These are phyloP conservation scores for Plasmopara halstedii DNA, from an alignment of 352 stramenopile genomes.

Conservation along the genomic window DNA sequence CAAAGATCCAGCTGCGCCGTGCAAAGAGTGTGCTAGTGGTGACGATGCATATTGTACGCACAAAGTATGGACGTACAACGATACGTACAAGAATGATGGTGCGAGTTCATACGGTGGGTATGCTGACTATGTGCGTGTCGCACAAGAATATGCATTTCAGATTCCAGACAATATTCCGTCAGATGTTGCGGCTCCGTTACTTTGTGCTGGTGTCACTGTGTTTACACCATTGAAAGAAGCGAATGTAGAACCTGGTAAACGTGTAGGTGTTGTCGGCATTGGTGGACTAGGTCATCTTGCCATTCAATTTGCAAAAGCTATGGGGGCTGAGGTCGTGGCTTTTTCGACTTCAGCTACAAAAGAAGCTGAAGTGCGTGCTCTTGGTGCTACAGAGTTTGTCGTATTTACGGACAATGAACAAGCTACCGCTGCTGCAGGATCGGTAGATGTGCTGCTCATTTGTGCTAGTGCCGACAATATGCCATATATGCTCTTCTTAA, in stretches of 20 bases:
- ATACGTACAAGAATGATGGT: slow-evolving; percentile 31
- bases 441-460: slow-evolving; percentile 66
- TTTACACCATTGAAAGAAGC: slow-evolving; percentile 33
- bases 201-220: slow-evolving; percentile 13
- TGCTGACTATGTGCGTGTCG: slow-evolving; percentile 53
- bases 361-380: slow-evolving; percentile 32
- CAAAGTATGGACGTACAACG: slow-evolving; percentile 43
- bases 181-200: slow-evolving; percentile 8
- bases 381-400: slow-evolving; percentile 65
- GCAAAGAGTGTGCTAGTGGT: slow-evolving; percentile 43
- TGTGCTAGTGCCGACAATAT: slow-evolving; percentile 55
- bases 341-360: slow-evolving; percentile 66
- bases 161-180: slow-evolving; percentile 17
- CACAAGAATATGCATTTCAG: slow-evolving; percentile 47
- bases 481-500: slow-evolving; percentile 44
- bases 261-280: slow-evolving; percentile 71
- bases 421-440: slow-evolving; percentile 10
- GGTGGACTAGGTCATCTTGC: slow-evolving; percentile 81
- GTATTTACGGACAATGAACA: slow-evolving; percentile 40
- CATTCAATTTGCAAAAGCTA: slow-evolving; percentile 72
- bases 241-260: slow-evolving; percentile 37
- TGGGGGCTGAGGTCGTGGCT: slow-evolving; percentile 48
- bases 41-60: slow-evolving; percentile 54
- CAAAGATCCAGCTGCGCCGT: slow-evolving; percentile 41
- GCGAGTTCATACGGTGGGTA: slow-evolving; percentile 51